Base-by-base conservation (phyloP, 345 rosid species). In the Gossypioides kirkii region DNA sequence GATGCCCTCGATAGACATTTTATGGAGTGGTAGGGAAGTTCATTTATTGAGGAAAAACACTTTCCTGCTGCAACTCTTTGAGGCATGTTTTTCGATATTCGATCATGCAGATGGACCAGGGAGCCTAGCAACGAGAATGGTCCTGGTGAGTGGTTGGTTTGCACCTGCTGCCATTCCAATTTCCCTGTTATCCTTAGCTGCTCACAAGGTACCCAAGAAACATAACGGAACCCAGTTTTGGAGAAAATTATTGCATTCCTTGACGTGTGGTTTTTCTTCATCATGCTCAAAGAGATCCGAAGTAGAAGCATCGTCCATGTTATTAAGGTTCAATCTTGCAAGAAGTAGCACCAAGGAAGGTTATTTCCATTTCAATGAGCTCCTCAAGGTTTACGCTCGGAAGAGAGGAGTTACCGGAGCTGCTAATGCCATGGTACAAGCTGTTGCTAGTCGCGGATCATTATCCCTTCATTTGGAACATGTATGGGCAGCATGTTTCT, bases 101-200 rank as follows among this genome's bases (percentile, higher is more conserved):
- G 98, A 92, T 78, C 99, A 95, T 45, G 94, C 94, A 0, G 96
- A 95, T 54, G 90, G 97, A 59, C 94, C 90, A 0, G 81, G 92
- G 76, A 91, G 98, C 89, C 80, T 95, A 72, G 97, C 99, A n/a
- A 87, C 90, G 5, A 85, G 94, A 73, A 95, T 95, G 98, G 94
- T 88, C 58, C 89, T 82, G 72, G 96, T 87, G 4, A 85, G 98
- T 59, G 90, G 93, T 36, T 95, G 99, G 99, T 91, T 95, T 80
- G 97, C 97, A 28, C 98, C 98, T 2, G 84, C 90, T 26, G 87
- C 91, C 3, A 73, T 95, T 64, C 94, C 99, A 0, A 80, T 88
- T 61, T 78, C 97, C 46, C 26, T 95, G 14, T 76, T 95, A 76
- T 87, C 88, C 69, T 70, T 85, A 46, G 97, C 99, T 64, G 97